Percentiles rank a stretch among this genome's conserved stretches.
phyloP scores from a whole-genome alignment of 2,329 filamentous ascomycete genomes.

The Alternaria infectoria region DNA sequence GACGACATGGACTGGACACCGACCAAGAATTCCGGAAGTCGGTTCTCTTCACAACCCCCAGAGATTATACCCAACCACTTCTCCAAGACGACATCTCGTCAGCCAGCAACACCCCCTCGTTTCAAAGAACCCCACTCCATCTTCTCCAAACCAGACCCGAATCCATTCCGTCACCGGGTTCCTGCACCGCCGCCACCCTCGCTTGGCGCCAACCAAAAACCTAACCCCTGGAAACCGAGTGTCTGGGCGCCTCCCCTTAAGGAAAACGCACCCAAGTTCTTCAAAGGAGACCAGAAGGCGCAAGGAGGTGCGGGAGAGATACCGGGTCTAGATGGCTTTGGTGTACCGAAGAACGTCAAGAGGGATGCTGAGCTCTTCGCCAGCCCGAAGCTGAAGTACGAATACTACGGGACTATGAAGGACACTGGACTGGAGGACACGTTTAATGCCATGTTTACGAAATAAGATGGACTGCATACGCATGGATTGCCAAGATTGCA shows the following conservation, averaged over 20 bases:
- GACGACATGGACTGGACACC: constrained; percentile 80
- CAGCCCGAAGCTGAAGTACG: constrained; percentile 43
- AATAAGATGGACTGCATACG: constrained; percentile 15
- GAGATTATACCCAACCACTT: constrained; percentile 30
- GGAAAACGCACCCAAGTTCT: constrained; percentile 61
- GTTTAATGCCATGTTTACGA: constrained; percentile 42
- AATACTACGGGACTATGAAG: constrained; percentile 37
- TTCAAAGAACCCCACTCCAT: constrained; percentile 25
- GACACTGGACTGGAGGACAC: constrained; percentile 42
- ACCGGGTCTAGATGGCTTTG: constrained; percentile 27
- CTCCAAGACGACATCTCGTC: constrained; percentile 8
- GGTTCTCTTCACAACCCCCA: constrained; percentile 47
- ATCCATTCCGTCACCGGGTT: constrained; percentile 73
- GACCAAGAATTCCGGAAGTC: constrained; percentile 41
- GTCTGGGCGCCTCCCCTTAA: constrained; percentile 57
- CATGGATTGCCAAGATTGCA: background rate
- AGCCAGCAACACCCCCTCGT: constrained; percentile 10
- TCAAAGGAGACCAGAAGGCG: constrained; percentile 47
- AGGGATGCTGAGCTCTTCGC: constrained; percentile 39
- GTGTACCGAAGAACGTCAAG: constrained; percentile 36
- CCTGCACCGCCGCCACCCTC: constrained; percentile 69
- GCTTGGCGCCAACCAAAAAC: constrained; percentile 59
- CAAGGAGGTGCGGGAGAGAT: constrained; percentile 16
- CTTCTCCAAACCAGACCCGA: constrained; percentile 45
- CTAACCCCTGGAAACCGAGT: constrained; percentile 63